Evolutionary conservation across 352 stramenopile species (phyloP).

Genomic region (Globisporangium megalacanthum): DNA sequence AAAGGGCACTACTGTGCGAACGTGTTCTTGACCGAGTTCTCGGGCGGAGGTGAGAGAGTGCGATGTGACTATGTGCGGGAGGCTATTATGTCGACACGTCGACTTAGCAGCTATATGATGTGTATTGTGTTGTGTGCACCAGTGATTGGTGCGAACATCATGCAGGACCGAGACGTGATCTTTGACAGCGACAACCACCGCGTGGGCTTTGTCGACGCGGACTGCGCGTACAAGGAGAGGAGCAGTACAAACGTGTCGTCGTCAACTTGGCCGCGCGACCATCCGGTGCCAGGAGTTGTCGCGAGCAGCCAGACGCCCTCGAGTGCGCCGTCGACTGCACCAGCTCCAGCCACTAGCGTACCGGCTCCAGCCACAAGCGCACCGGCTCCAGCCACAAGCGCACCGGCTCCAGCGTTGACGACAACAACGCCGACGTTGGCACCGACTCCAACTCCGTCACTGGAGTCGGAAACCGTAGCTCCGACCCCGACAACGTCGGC

Average conservation of each 20-base stretch:
- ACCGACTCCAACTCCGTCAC: constrained; percentile 5
- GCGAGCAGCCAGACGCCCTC: constrained; percentile 7
- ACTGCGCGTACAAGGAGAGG: constrained; percentile 16
- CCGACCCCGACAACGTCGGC: constrained; percentile 1
- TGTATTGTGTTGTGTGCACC: not conserved
- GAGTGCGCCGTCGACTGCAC: constrained; percentile 4
- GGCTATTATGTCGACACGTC: not conserved
- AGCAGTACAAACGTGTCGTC: constrained; percentile 2
- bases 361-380: not conserved
- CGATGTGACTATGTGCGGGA: not conserved
- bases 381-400: constrained; percentile 1
- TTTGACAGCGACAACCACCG: constrained; percentile 35
- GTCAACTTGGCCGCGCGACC: constrained; percentile 9
- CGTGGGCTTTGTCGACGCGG: constrained; percentile 37
- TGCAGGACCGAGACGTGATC: constrained; percentile 44
- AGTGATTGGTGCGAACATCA: constrained; percentile 44
- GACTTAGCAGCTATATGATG: no score
- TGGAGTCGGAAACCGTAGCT: not conserved
- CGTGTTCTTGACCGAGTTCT: constrained; percentile 24
- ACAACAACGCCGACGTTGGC: not conserved
- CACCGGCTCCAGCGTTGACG: not conserved
- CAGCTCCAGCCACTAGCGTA: constrained; percentile 4
- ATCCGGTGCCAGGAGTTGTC: constrained; percentile 9
- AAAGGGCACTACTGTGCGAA: constrained; percentile 29
- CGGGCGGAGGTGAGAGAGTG: constrained; percentile 24